phyloP scores from a whole-genome alignment of 2,329 filamentous ascomycete species.

The Aspergillus puulaauensis region DNA sequence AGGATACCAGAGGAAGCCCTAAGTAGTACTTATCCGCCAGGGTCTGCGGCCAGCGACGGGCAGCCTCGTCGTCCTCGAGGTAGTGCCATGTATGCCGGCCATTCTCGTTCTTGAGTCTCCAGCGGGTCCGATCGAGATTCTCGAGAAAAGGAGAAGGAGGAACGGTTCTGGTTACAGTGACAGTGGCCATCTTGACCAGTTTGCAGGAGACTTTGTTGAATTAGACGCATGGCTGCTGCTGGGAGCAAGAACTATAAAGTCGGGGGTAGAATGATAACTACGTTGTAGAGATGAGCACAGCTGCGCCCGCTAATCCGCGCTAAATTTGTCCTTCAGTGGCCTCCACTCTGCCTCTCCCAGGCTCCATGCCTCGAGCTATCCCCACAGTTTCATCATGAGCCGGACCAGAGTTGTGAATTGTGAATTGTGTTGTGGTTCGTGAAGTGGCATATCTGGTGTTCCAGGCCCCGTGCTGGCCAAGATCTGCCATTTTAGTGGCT shows the following conservation, averaged over 20 bases:
- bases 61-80: constrained; percentile 68
- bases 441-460: no score
- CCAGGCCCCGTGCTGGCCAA: no score
- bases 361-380: no score
- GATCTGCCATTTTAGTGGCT: no score
- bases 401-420: no score
- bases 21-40: constrained; percentile 84
- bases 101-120: constrained; percentile 78
- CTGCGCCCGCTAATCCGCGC: background rate
- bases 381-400: no score
- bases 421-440: no score
- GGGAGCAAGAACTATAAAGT: background rate
- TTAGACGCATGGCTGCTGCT: background rate
- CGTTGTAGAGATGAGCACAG: constrained; percentile 10
- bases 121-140: constrained; percentile 39
- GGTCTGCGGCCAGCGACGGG: constrained; percentile 78
- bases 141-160: background rate
- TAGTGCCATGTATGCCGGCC: constrained; percentile 96
- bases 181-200: background rate
- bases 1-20: constrained; percentile 69
- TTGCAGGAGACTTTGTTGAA: background rate
- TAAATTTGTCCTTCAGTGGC: background rate
- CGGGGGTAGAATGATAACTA: constrained; percentile 6
- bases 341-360: background rate
- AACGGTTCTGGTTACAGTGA: background rate